Conservation (phyloP, 2,329 filamentous ascomycete genomes). For the Parasarocladium wereldwijsianum region DNA sequence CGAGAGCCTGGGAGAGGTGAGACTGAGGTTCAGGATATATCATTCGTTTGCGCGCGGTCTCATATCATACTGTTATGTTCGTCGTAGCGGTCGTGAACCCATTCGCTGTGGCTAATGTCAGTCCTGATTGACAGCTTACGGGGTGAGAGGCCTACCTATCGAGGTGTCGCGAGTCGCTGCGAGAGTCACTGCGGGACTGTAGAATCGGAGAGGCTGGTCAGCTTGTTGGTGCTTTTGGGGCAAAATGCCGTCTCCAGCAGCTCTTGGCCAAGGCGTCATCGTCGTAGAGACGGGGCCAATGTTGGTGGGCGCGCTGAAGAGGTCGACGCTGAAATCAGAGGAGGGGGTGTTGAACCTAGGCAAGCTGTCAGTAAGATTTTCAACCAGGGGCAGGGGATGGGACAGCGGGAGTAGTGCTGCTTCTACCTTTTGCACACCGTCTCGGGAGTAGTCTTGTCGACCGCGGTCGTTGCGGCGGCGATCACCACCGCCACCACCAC, state of each 20-base stretch:
- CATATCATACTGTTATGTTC: slow-evolving; percentile 43
- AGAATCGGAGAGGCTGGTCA: slow-evolving; percentile 24
- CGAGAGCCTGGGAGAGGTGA: slow-evolving; percentile 18
- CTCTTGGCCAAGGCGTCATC: slow-evolving; percentile 4
- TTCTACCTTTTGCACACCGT: slow-evolving; percentile 82
- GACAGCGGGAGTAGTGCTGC: slow-evolving; percentile 3
- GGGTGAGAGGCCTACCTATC: slow-evolving; percentile 45
- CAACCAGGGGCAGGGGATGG: slow-evolving; percentile 1
- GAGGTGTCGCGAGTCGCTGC: slow-evolving; percentile 49
- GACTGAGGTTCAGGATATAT: neutral
- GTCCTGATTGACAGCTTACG: slow-evolving; percentile 3
- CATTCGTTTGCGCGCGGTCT: neutral
- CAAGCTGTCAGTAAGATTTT: slow-evolving; percentile 4
- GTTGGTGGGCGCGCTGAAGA: neutral
- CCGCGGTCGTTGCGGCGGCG: slow-evolving; percentile 16
- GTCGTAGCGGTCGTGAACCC: slow-evolving; percentile 86
- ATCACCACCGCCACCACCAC: slow-evolving; percentile 13
- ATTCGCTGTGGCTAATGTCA: slow-evolving; percentile 48
- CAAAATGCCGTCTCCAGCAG: slow-evolving; percentile 14
- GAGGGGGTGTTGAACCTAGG: slow-evolving; percentile 4
- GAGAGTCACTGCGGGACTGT: slow-evolving; percentile 49
- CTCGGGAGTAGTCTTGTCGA: slow-evolving; percentile 47
- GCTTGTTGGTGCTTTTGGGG: slow-evolving; percentile 15
- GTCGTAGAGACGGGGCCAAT: too few species aligned
- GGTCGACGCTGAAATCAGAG: slow-evolving; percentile 5